Evolutionary conservation across 345 rosid genomes (phyloP), one percentile per base, ranked within the genome.

Genomic region (Populus davidiana): DNA sequence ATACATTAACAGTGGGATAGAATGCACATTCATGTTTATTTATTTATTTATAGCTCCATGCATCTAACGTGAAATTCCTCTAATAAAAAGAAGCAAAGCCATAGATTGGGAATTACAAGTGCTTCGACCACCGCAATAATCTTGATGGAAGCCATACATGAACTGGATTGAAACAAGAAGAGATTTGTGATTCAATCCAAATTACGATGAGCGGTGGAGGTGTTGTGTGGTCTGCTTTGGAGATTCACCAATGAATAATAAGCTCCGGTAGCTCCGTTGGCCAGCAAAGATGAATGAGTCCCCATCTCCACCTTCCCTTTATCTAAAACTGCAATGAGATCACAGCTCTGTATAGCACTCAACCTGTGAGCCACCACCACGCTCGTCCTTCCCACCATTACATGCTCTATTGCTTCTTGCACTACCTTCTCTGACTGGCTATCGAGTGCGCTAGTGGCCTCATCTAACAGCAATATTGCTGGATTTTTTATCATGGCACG

Each of bases 401-500:
- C 79, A 0, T 83, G 87, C 78, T 93, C 94, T 2, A 90, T 81
- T 0, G 96, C 93, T 3, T 81, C 88, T 49, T 91, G 94, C 29
- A 91, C 96, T 0, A 85, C 84, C 27, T 87, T 88, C 84, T 91
- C 91, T 0, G 94, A 90, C n/a, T 82, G 88, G 38, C 91, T 84
- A n/a, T 92, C 95, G 5, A 92, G 85, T 3, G 95, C 95, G 38
- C 92, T 92, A 0, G 95, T 92, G 0, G 95, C 97, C 80, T 92
- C 95, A 23, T 92, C 95, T 6, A 91, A 70, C 0, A 92, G 76
- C 71, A 92, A 67, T 16, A 90, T 54, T 1, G 87, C 70, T 0
- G 92, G 97, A 49, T 87, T 86, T 66, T 80, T 89, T 65, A 93
- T 23, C 29, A 91, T 79, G 7, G 97, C 94, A 2, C 95, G 72